Percentiles rank a stretch among this genome's conserved stretches.
Conservation (phyloP, 1,284 basidiomycete species). For the Microbotryum scabiosae region DNA sequence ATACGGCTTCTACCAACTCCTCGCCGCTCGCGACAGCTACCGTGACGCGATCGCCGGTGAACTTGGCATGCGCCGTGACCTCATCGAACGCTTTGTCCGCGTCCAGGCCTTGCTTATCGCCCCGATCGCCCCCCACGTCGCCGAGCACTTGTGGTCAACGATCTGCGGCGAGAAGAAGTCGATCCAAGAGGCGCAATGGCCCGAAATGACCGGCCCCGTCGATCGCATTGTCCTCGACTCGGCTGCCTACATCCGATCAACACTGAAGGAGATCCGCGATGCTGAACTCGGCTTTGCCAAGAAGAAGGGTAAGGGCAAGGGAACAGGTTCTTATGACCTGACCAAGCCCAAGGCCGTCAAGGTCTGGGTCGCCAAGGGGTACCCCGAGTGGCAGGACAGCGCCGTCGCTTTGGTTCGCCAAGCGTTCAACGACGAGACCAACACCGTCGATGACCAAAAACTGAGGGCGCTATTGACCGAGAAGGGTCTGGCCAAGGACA, state of each 20-base stretch:
- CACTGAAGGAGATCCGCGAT: slow-evolving; percentile 81
- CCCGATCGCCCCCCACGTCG: slow-evolving; percentile 90
- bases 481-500: slow-evolving; percentile 88
- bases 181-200: slow-evolving; percentile 75
- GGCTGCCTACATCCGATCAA: slow-evolving; percentile 72
- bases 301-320: slow-evolving; percentile 48
- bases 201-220: slow-evolving; percentile 46
- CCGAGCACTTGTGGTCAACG: slow-evolving; percentile 77
- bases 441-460: slow-evolving; percentile 73
- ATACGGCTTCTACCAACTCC: slow-evolving; percentile 91
- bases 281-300: slow-evolving; percentile 72
- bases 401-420: slow-evolving; percentile 70
- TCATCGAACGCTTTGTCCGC: slow-evolving; percentile 70
- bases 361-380: slow-evolving; percentile 80
- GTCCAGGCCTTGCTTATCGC: slow-evolving; percentile 67
- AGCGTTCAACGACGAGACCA: slow-evolving; percentile 54
- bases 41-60: slow-evolving; percentile 70
- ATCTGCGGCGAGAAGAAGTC: slow-evolving; percentile 66
- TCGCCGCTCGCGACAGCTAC: slow-evolving; percentile 90
- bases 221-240: slow-evolving; percentile 54
- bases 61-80: slow-evolving; percentile 79
- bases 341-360: slow-evolving; percentile 75
- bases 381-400: slow-evolving; percentile 88
- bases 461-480: slow-evolving; percentile 61
- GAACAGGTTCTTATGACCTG: slow-evolving; percentile 59